Base-by-base conservation (phyloP, 208 protist species). In the Wallacemonas sp. region DNA sequence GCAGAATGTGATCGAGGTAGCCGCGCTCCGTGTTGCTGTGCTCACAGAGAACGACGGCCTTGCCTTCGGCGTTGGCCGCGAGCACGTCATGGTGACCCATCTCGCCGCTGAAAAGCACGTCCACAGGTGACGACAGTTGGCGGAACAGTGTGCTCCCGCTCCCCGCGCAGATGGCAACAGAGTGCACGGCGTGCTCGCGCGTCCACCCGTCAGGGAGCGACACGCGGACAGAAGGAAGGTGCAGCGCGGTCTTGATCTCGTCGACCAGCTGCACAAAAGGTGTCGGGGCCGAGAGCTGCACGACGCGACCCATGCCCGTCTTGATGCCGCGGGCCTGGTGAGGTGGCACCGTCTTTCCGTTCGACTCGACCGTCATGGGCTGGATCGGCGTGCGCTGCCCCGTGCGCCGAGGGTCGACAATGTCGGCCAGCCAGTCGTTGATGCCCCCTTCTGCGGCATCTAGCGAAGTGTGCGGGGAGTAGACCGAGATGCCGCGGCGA, bases 71-170 rank as follows among this genome's bases (percentile, higher is more conserved):
- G 36, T 73, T 87, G 16, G 91, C 89, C 2, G 82, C 87, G 20
- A 97, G 86, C 20, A 97, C 93, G 2, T 98, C 95, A 67, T 98
- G 95, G 63, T 98, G 95, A 2, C 87, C 82, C 89, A 98, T 95
- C 75, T 98, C 93, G 3, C 95, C 95, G 4, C 81, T 91, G 22
- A 97, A 42, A 32, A 95, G 79, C 5, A 93, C 78, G 65, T 97
- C 87, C 32, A 86, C 86, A 22, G 49, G 59, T 12, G 73, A 55
- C 11, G 65, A 57, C 41, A 91, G 72, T 45, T 57, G 28, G 25
- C 76, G 68, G 61, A 97, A 92, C 16, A 97, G 86, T 26, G 75
- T 66, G 31, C 65, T 57, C 38, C 95, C 95, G 55, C 89, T 96
- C 42, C 95, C 95, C 4, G 91, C 88, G 70, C 93, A 97, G 22